These are phyloP conservation scores for Elaeis guineensis DNA, from an alignment of 176 grass and related monocot species.

Conservation along the genomic window DNA sequence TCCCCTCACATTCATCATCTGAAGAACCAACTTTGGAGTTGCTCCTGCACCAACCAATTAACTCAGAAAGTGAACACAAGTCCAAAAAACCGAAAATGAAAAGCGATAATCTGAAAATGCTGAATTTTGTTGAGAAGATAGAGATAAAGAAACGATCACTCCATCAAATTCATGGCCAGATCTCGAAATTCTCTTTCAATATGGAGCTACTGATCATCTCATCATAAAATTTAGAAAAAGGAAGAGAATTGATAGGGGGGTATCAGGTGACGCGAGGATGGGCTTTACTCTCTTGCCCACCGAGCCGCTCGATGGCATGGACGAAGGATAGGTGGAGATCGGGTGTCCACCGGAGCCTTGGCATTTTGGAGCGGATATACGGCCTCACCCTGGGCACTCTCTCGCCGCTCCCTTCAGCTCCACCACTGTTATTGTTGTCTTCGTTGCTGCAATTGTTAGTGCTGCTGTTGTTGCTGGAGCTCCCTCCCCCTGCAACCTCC, in stretches of 20 bases:
- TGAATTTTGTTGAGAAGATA: too few relatives aligned
- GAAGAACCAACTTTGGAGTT: conserved; percentile 91
- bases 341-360: conserved; percentile 84
- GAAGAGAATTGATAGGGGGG: too few relatives aligned
- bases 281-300: conserved; percentile 86
- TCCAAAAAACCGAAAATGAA: too few relatives aligned
- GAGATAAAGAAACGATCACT: too few relatives aligned
- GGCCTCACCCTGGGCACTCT: conserved; percentile 50
- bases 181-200: too few relatives aligned
- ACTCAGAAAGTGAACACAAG: too few relatives aligned
- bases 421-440: conserved; percentile 5
- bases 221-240: too few relatives aligned
- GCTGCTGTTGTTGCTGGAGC: conserved; percentile 47
- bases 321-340: conserved; percentile 88
- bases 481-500: conserved; percentile 34
- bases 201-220: too few relatives aligned
- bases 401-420: conserved; percentile 25
- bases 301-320: conserved; percentile 77
- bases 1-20: conserved; percentile 99
- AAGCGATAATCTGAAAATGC: too few relatives aligned
- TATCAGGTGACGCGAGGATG: background rate
- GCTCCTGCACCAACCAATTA: conserved; percentile 38
- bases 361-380: conserved; percentile 78
- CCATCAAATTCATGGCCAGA: too few relatives aligned
- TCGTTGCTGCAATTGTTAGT: conserved; percentile 28